These are phyloP conservation scores for Mercurialis annua DNA, from an alignment of 345 rosid genomes.

Conservation along the genomic window DNA sequence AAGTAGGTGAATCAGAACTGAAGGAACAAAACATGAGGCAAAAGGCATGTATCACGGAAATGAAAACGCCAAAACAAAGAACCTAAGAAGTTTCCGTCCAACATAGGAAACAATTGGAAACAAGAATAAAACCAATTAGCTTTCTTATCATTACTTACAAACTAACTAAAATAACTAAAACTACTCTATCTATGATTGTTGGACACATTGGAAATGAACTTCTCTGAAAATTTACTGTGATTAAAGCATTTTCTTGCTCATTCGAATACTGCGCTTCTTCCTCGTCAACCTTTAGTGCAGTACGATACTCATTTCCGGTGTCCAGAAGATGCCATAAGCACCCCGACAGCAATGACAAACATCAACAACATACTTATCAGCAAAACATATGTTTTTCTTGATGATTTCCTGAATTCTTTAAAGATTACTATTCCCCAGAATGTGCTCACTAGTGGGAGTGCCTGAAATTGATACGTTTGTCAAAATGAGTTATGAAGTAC, in stretches of 20 bases:
- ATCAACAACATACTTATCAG: conserved; percentile 62
- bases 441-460: conserved; percentile 93
- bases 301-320: conserved; percentile 51
- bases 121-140: too few species aligned
- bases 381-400: conserved; percentile 60
- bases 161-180: too few species aligned
- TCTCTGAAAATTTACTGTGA: too few species aligned
- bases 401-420: conserved; percentile 82
- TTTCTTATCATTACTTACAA: too few species aligned
- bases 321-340: conserved; percentile 85
- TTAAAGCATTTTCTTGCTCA: neutral
- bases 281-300: neutral
- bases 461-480: conserved; percentile 38
- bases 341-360: conserved; percentile 72
- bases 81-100: too few species aligned
- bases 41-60: too few species aligned
- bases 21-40: too few species aligned
- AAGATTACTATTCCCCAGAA: conserved; percentile 85
- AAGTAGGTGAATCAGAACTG: too few species aligned
- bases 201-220: too few species aligned
- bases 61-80: too few species aligned
- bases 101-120: too few species aligned
- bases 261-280: neutral
- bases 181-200: too few species aligned
- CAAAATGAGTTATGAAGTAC: neutral